Evolutionary conservation across 2,329 filamentous ascomycete species (phyloP).

Genomic region (Ascochyta pisi): DNA sequence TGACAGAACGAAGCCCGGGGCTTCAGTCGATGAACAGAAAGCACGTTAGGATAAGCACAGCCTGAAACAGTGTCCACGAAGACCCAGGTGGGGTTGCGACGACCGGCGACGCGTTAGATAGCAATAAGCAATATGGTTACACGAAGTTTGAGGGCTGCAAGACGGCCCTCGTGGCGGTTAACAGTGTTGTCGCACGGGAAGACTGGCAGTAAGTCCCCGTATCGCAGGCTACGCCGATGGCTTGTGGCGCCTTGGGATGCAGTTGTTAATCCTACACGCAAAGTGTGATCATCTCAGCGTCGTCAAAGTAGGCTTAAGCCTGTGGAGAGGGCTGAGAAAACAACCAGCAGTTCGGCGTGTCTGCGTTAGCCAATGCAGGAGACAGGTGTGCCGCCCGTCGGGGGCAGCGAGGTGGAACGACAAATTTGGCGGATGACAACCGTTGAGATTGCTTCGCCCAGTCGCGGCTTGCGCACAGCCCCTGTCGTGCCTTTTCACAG

Average conservation of each 20-base stretch:
- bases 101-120: constrained; percentile 10
- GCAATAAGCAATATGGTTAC: constrained; percentile 22
- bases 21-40: constrained; percentile 11
- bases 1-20: constrained; percentile 3
- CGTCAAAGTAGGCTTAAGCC: constrained; percentile 17
- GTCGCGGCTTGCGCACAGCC: constrained; percentile 18
- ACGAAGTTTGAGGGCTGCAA: constrained; percentile 11
- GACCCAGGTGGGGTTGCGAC: constrained; percentile 12
- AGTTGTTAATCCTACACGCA: constrained; percentile 14
- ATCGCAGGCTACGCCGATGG: constrained; percentile 12
- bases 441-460: constrained; percentile 16
- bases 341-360: constrained; percentile 19
- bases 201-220: constrained; percentile 8
- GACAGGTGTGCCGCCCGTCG: constrained; percentile 12
- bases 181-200: constrained; percentile 14
- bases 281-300: constrained; percentile 11
- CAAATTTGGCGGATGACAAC: constrained; percentile 9
- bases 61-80: constrained; percentile 14
- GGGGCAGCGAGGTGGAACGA: constrained; percentile 17
- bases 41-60: constrained; percentile 15
- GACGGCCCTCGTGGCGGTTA: constrained; percentile 13
- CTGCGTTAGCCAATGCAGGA: constrained; percentile 12
- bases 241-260: constrained; percentile 13
- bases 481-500: constrained; percentile 10
- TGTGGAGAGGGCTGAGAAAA: constrained; percentile 17